Evolutionary conservation across 2,329 filamentous ascomycete species (phyloP).

Genomic region (Aspergillus tubingensis): DNA sequence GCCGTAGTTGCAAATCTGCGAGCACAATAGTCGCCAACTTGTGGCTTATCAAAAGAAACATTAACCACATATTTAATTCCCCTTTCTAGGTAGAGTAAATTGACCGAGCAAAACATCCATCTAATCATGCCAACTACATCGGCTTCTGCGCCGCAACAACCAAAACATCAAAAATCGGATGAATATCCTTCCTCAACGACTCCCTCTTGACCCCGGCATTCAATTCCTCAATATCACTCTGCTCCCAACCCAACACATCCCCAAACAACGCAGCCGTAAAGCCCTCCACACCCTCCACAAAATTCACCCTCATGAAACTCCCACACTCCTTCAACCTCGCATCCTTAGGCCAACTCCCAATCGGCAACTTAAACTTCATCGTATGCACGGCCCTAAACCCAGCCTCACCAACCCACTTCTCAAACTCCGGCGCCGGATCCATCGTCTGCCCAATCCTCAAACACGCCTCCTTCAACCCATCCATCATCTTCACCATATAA

Average conservation of each 20-base stretch:
- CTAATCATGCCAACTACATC: not conserved
- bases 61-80: too few relatives aligned
- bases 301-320: slow-evolving; percentile 16
- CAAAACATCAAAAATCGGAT: slow-evolving; percentile 20
- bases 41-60: too few relatives aligned
- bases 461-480: slow-evolving; percentile 16
- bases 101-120: too few relatives aligned
- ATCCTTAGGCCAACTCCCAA: slow-evolving; percentile 21
- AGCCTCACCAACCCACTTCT: slow-evolving; percentile 15
- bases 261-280: slow-evolving; percentile 19
- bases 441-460: slow-evolving; percentile 18
- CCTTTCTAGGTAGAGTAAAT: too few relatives aligned
- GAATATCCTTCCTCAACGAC: slow-evolving; percentile 13
- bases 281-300: slow-evolving; percentile 20
- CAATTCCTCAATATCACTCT: slow-evolving; percentile 13
- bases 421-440: slow-evolving; percentile 20
- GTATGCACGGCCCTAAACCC: slow-evolving; percentile 14
- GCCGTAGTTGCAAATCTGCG: too few relatives aligned
- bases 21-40: too few relatives aligned
- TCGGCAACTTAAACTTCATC: slow-evolving; percentile 13
- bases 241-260: slow-evolving; percentile 18
- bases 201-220: slow-evolving; percentile 19
- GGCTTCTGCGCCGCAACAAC: slow-evolving; percentile 18
- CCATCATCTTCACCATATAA: slow-evolving; percentile 19
- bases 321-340: slow-evolving; percentile 20